Percentiles rank a stretch among this genome's conserved stretches.
phyloP scores from a whole-genome alignment of 768 basidiomycete genomes.

The Trametes punicea region DNA sequence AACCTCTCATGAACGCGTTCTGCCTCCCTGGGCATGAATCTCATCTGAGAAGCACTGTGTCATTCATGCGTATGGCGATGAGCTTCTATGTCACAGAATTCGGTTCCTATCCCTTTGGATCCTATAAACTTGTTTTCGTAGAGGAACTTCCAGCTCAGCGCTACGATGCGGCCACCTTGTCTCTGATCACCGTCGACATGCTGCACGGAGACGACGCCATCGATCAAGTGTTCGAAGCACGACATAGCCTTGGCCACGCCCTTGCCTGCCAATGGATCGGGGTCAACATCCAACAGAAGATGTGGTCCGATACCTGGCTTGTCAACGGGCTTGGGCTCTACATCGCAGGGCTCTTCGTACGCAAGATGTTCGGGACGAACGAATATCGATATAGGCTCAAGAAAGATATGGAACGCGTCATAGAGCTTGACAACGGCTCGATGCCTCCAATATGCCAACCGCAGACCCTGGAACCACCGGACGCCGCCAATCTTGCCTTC shows the following conservation, averaged over 20 bases:
- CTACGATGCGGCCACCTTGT: slow-evolving; percentile 82
- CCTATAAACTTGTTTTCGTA: slow-evolving; percentile 92
- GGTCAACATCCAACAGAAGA: slow-evolving; percentile 91
- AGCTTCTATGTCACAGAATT: slow-evolving; percentile 87
- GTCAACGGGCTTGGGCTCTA: slow-evolving; percentile 91
- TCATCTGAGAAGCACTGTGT: slow-evolving; percentile 63
- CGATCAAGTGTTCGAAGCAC: slow-evolving; percentile 89
- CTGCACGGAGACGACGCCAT: slow-evolving; percentile 86
- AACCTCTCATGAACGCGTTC: slow-evolving; percentile 84
- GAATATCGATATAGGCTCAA: slow-evolving; percentile 94
- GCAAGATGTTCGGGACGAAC: slow-evolving; percentile 89
- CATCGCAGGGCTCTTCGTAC: slow-evolving; percentile 83
- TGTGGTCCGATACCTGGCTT: slow-evolving; percentile 95
- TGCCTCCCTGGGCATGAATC: slow-evolving; percentile 87
- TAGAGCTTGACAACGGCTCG: slow-evolving; percentile 80
- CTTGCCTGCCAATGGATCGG: slow-evolving; percentile 97
- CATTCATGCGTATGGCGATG: slow-evolving; percentile 86
- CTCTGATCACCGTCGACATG: slow-evolving; percentile 75
- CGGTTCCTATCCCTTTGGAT: slow-evolving; percentile 94
- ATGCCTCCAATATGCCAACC: slow-evolving; percentile 96
- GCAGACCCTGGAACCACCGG: slow-evolving; percentile 79
- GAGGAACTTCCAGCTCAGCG: slow-evolving; percentile 80
- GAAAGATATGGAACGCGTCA: slow-evolving; percentile 92
- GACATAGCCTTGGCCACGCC: slow-evolving; percentile 82
- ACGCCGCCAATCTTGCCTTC: slow-evolving; percentile 74